Percentiles rank a stretch among this genome's conserved stretches.
Evolutionary conservation across 805 yeast genomes (phyloP).

Genomic region (Metschnikowia corniflorae): DNA sequence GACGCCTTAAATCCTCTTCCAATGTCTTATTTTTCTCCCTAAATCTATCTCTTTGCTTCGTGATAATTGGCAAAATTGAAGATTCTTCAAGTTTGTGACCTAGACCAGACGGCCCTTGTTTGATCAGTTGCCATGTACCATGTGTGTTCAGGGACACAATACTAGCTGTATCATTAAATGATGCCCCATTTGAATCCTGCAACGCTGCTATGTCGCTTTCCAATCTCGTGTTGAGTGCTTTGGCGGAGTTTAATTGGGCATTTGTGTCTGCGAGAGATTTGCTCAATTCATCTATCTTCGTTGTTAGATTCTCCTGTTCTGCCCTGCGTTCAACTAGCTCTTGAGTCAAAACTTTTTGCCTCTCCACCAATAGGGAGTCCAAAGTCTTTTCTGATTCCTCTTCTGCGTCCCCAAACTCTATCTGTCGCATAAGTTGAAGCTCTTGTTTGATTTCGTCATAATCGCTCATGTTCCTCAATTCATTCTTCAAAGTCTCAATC

Average conservation of each 20-base stretch:
- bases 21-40: conserved; percentile 77
- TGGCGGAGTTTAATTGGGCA: conserved; percentile 40
- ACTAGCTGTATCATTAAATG: conserved; percentile 58
- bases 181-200: conserved; percentile 39
- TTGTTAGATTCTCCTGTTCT: conserved; percentile 46
- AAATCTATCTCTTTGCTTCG: conserved; percentile 93
- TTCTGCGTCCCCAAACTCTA: conserved; percentile 62
- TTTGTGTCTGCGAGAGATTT: conserved; percentile 29
- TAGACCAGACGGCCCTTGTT: conserved; percentile 34
- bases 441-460: conserved; percentile 82
- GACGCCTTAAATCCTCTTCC: conserved; percentile 73
- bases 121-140: conserved; percentile 21
- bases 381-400: conserved; percentile 31
- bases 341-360: conserved; percentile 69
- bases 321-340: conserved; percentile 68
- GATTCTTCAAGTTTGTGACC: conserved; percentile 34
- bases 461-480: conserved; percentile 53
- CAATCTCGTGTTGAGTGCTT: conserved; percentile 52
- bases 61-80: conserved; percentile 75
- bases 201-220: conserved; percentile 70
- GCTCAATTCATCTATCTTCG: conserved; percentile 41
- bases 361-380: conserved; percentile 59
- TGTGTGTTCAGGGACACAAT: conserved; percentile 58
- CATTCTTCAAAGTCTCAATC: conserved; percentile 45
- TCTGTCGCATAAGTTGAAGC: conserved; percentile 63